Conservation (phyloP, 768 basidiomycete genomes). For the Daedalea quercina region DNA sequence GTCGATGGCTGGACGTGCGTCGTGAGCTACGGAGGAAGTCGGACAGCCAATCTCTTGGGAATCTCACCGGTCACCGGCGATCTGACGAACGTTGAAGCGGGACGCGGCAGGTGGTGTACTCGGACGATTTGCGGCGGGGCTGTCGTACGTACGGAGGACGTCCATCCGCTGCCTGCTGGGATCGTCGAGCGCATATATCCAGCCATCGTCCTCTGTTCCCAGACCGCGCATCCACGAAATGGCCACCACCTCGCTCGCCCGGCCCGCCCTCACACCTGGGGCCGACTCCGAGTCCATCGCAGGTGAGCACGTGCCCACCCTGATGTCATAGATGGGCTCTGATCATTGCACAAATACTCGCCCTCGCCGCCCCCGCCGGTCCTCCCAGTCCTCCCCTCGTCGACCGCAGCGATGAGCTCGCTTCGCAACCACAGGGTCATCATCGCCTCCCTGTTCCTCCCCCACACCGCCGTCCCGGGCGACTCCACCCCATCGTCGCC, state of each 20-base stretch:
- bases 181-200: constrained; percentile 1
- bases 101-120: background rate
- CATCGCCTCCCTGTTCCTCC: constrained; percentile 82
- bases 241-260: background rate
- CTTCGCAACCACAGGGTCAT: constrained; percentile 68
- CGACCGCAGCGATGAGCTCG: constrained; percentile 48
- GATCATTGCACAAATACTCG: constrained; percentile 1
- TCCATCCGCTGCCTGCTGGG: background rate
- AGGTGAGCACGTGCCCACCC: background rate
- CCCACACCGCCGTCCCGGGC: constrained; percentile 61
- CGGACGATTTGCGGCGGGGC: background rate
- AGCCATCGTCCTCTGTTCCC: background rate
- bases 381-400: constrained; percentile 4
- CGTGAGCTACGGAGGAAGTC: background rate
- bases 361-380: background rate
- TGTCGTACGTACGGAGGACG: background rate
- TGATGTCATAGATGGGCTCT: constrained; percentile 1
- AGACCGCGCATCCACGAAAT: background rate
- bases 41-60: background rate
- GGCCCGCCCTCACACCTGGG: background rate
- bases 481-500: constrained; percentile 51
- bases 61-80: background rate
- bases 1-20: no score
- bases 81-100: constrained; percentile 3
- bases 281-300: background rate